A percentile compares a stretch with the other conserved stretches of the same genome.
These are phyloP conservation scores for Saraca asoca DNA, from an alignment of 331 rosid species.

Conservation along the genomic window DNA sequence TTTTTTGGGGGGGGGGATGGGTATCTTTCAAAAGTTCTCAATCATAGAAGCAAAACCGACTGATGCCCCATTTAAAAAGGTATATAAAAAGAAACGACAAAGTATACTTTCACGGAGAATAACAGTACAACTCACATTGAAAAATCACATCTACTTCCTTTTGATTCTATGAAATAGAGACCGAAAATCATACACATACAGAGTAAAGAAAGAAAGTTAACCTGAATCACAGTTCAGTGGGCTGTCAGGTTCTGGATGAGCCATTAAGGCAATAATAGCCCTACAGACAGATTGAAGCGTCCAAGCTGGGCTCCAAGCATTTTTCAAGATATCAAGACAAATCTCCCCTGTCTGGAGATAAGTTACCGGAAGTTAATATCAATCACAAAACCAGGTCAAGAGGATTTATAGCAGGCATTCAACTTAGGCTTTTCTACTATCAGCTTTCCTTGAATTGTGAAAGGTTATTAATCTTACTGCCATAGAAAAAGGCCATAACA, in stretches of 20 bases:
- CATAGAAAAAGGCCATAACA: constrained; percentile 9
- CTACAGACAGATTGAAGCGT: constrained; percentile 98
- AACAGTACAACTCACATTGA: constrained; percentile 19
- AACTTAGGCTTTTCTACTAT: constrained; percentile 20
- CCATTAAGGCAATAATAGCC: constrained; percentile 98
- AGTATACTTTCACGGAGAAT: constrained; percentile 1
- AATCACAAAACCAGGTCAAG: constrained; percentile 20
- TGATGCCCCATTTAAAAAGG: not conserved
- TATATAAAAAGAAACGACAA: not conserved
- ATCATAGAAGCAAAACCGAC: constrained; percentile 1
- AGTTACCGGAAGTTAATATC: constrained; percentile 9
- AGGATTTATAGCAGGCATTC: not conserved
- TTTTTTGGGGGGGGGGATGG: too few relatives aligned
- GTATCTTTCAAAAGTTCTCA: not conserved
- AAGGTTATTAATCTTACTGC: constrained; percentile 10
- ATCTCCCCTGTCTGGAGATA: constrained; percentile 88
- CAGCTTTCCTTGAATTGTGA: constrained; percentile 3
- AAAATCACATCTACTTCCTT: constrained; percentile 24
- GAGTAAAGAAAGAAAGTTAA: constrained; percentile 30
- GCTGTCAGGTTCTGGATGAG: constrained; percentile 98
- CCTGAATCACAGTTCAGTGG: constrained; percentile 98
- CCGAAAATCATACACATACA: constrained; percentile 5
- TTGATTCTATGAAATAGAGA: not conserved
- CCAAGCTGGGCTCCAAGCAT: constrained; percentile 99
- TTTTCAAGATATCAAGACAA: constrained; percentile 94